Evolutionary conservation across 768 basidiomycete species (phyloP).

Genomic region (Lentinula guzmanii): DNA sequence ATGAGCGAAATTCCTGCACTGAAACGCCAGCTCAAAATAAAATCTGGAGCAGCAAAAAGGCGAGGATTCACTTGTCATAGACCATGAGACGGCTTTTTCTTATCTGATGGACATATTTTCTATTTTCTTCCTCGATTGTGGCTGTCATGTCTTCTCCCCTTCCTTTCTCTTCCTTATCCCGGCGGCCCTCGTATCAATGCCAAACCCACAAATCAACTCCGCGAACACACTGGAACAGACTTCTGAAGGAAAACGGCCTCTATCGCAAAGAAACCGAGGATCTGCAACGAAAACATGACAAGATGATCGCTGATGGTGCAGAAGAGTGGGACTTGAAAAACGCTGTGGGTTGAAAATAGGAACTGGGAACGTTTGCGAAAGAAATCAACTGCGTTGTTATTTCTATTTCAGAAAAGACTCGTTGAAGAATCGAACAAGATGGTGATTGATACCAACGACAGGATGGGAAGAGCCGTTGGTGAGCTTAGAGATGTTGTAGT

Average conservation of each 20-base stretch:
- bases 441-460: slow-evolving; percentile 59
- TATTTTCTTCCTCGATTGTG: neutral
- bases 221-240: slow-evolving; percentile 25
- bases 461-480: slow-evolving; percentile 55
- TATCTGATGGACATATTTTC: neutral
- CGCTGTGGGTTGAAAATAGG: slow-evolving; percentile 41
- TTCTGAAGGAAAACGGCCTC: slow-evolving; percentile 60
- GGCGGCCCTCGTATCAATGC: neutral
- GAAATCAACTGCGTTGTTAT: neutral
- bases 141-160: neutral
- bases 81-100: neutral
- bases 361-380: neutral
- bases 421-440: slow-evolving; percentile 78
- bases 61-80: slow-evolving; percentile 22
- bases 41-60: slow-evolving; percentile 62
- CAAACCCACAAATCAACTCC: neutral
- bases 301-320: slow-evolving; percentile 47
- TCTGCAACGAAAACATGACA: slow-evolving; percentile 53
- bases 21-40: slow-evolving; percentile 72
- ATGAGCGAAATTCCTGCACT: slow-evolving; percentile 48
- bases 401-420: slow-evolving; percentile 46
- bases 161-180: neutral
- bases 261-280: slow-evolving; percentile 65
- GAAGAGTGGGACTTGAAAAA: slow-evolving; percentile 79
- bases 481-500: slow-evolving; percentile 68